Evolutionary conservation across 1,284 basidiomycete genomes (phyloP).

Genomic region (Puccinia novopanici): DNA sequence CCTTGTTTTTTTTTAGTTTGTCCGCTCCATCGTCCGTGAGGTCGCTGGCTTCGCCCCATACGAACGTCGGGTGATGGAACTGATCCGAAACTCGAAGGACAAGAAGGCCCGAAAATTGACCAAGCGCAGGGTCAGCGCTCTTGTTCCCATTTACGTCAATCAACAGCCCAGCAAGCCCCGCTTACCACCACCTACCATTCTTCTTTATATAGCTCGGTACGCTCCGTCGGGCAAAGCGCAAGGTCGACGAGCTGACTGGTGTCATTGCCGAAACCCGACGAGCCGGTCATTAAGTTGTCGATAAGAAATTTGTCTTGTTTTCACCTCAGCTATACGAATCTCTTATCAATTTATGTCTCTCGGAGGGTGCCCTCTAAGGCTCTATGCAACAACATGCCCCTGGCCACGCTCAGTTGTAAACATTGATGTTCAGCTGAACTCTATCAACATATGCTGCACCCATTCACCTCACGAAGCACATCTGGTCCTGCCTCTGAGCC

Average conservation of each 20-base stretch:
- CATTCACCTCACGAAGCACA: not conserved
- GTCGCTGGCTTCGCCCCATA: slow-evolving; percentile 95
- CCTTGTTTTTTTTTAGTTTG: slow-evolving; percentile 71
- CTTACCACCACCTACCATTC: not conserved
- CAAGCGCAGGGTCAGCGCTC: slow-evolving; percentile 83
- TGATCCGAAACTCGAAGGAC: slow-evolving; percentile 80
- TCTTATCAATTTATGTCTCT: not conserved
- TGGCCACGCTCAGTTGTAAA: not conserved
- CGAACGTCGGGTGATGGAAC: slow-evolving; percentile 96
- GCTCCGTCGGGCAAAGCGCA: slow-evolving; percentile 91
- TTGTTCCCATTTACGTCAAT: slow-evolving; percentile 33
- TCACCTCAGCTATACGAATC: not conserved
- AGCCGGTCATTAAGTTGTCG: slow-evolving; percentile 52
- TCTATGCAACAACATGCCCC: not conserved
- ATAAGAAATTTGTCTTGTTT: slow-evolving; percentile 3
- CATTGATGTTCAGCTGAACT: not conserved
- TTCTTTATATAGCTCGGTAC: slow-evolving; percentile 74
- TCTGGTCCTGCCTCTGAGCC: not conserved
- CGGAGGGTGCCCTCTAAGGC: not conserved
- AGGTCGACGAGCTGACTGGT: slow-evolving; percentile 86
- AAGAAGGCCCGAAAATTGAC: slow-evolving; percentile 98
- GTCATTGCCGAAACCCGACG: slow-evolving; percentile 90
- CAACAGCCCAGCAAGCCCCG: not conserved
- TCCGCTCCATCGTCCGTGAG: slow-evolving; percentile 86
- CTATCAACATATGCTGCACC: not conserved